Evolutionary conservation across 2,329 filamentous ascomycete genomes (phyloP).

Genomic region (Fusarium sp.): DNA sequence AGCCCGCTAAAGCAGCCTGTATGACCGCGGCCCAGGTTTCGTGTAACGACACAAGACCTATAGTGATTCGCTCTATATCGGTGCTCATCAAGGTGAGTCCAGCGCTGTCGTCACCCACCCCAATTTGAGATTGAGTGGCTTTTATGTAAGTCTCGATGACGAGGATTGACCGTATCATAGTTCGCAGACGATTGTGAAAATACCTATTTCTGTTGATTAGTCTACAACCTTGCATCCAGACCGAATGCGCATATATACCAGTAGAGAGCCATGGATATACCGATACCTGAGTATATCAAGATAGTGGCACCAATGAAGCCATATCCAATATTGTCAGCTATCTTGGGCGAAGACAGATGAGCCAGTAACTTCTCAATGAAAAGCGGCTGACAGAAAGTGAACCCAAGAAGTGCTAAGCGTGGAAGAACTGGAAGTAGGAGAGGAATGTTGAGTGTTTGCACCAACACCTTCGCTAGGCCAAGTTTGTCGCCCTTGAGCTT

Average conservation of each 20-base stretch:
- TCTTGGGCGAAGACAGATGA: conserved; percentile 51
- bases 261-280: conserved; percentile 57
- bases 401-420: conserved; percentile 56
- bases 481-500: conserved; percentile 39
- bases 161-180: conserved; percentile 52
- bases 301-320: conserved; percentile 60
- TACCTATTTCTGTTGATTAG: not conserved
- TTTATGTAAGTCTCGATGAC: conserved; percentile 54
- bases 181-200: conserved; percentile 35
- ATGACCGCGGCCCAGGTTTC: conserved; percentile 59
- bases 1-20: conserved; percentile 62
- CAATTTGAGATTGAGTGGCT: conserved; percentile 51
- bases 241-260: conserved; percentile 47
- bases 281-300: conserved; percentile 59
- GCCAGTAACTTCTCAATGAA: conserved; percentile 58
- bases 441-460: conserved; percentile 49
- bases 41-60: conserved; percentile 56
- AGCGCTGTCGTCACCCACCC: conserved; percentile 55
- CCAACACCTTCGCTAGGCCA: conserved; percentile 52
- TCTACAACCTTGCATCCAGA: fast-evolving
- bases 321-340: conserved; percentile 53
- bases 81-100: conserved; percentile 64
- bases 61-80: conserved; percentile 61
- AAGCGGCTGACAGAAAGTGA: conserved; percentile 61
- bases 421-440: conserved; percentile 56